Base-by-base conservation (phyloP, 108 stramenopile genomes). In the Licmophora abbreviata region DNA sequence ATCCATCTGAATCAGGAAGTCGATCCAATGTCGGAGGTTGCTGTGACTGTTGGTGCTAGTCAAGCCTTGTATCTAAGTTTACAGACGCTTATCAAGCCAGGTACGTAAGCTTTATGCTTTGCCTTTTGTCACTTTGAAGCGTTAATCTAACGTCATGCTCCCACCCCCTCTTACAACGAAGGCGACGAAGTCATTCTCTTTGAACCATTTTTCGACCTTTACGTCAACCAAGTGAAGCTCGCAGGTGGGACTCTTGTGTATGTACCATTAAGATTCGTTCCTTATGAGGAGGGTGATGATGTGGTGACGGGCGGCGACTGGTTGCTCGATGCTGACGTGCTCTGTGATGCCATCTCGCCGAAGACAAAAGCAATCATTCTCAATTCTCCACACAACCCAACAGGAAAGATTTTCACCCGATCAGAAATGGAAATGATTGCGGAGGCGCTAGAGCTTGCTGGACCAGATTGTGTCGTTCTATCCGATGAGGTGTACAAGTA, bases 401-500 rank as follows among this genome's bases (percentile, higher is more conserved):
- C 98, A 15, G 98, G 94, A 21, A 95, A 97, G 65, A 86, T 97
- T 14, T 99, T 99, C 59, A 77, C 84, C 23, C 58, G 66, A 18
- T 33, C 15, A 30, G 98, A 99, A 76, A 87, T 99, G 82, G 68
- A 88, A 29, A 47, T 36, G 11, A 89, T 99, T 53, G 92, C 96
- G 12, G 69, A 74, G 27, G 68, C 72, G 3, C 66, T 96, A 4
- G 52, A 66, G 10, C 61, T 87, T 37, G 91, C 94, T 8, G 59
- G 73, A 56, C 76, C 73, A 41, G 48, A 82, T 31, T 81, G 85
- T 58, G 74, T 85, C 8, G 88, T 90, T 28, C 53, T 92, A 9
- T 86, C 86, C 3, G 98, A 99, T 69, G 98, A 99, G 69, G 98
- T 99, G 8, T 97, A 99, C 88, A 96, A 99, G 72, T 96, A 92